Conservation (phyloP, 805 yeast genomes). For the Wickerhamiella azymoides region DNA sequence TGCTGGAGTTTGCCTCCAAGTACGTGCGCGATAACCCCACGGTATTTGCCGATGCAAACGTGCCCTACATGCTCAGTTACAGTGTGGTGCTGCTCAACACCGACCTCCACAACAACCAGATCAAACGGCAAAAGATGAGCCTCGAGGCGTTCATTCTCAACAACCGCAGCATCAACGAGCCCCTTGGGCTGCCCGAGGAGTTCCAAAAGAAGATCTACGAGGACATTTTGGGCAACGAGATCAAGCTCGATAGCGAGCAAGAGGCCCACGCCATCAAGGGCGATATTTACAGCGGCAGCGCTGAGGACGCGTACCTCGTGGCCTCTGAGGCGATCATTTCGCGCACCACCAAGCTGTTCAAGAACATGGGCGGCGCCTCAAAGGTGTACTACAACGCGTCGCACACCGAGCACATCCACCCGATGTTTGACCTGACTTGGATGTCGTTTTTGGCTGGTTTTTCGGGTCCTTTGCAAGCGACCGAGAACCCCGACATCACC, state of each 20-base stretch:
- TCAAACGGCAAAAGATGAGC: slow-evolving; percentile 71
- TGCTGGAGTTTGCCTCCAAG: slow-evolving; percentile 93
- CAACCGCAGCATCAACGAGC: slow-evolving; percentile 87
- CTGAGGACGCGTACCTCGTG: slow-evolving; percentile 69
- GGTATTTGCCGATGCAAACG: slow-evolving; percentile 79
- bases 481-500: slow-evolving; percentile 54
- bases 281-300: slow-evolving; percentile 42
- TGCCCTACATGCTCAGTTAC: slow-evolving; percentile 84
- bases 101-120: slow-evolving; percentile 80
- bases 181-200: slow-evolving; percentile 66
- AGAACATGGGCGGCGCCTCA: slow-evolving; percentile 32
- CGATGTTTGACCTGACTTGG: slow-evolving; percentile 91
- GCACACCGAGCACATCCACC: slow-evolving; percentile 77
- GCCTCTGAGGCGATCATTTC: slow-evolving; percentile 86
- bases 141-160: slow-evolving; percentile 73
- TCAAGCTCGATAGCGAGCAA: slow-evolving; percentile 83
- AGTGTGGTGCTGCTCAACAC: slow-evolving; percentile 89
- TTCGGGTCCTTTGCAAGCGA: slow-evolving; percentile 85
- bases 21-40: slow-evolving; percentile 75
- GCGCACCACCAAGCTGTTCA: slow-evolving; percentile 75
- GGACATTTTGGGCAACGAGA: slow-evolving; percentile 75
- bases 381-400: slow-evolving; percentile 68
- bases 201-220: slow-evolving; percentile 53
- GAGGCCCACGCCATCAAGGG: slow-evolving; percentile 77
- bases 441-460: slow-evolving; percentile 92